A percentile compares a stretch with the other conserved stretches of the same genome.
Conservation (phyloP, 768 basidiomycete species). For the Mrakia gelida region DNA sequence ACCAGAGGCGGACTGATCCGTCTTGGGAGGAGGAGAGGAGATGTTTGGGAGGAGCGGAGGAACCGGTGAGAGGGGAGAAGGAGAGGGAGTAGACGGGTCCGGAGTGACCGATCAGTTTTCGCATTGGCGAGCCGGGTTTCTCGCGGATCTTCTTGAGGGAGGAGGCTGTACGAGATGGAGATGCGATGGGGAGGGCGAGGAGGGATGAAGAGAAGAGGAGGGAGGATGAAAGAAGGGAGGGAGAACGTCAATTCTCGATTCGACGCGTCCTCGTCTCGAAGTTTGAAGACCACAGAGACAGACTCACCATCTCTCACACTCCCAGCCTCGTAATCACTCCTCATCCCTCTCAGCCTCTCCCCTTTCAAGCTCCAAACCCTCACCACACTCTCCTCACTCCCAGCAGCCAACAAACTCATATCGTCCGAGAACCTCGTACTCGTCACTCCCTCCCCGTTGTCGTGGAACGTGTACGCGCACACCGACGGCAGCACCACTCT, state of each 20-base stretch:
- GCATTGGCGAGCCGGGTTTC: slow-evolving; percentile 74
- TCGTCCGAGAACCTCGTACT: slow-evolving; percentile 86
- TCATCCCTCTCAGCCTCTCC: slow-evolving; percentile 71
- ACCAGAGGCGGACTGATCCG: slow-evolving; percentile 86
- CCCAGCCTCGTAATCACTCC: slow-evolving; percentile 67
- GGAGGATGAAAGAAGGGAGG: neutral
- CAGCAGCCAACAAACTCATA: slow-evolving; percentile 85
- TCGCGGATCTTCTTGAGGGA: slow-evolving; percentile 66
- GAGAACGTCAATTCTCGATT: neutral
- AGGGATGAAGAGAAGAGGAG: neutral
- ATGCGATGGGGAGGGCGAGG: neutral
- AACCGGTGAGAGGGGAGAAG: slow-evolving; percentile 87
- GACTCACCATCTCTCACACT: slow-evolving; percentile 67
- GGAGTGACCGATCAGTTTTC: slow-evolving; percentile 95
- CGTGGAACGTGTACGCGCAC: slow-evolving; percentile 91
- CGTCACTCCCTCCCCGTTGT: slow-evolving; percentile 84
- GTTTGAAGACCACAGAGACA: too few relatives aligned
- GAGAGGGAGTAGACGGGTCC: slow-evolving; percentile 92
- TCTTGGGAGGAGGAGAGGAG: slow-evolving; percentile 91
- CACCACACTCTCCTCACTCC: slow-evolving; percentile 93
- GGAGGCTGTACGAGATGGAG: slow-evolving; percentile 48
- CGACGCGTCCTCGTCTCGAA: neutral
- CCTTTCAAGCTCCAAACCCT: slow-evolving; percentile 92
- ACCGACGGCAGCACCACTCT: slow-evolving; percentile 74
- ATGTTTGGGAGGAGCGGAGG: slow-evolving; percentile 76